Evolutionary conservation across 345 rosid genomes (phyloP), one percentile per base, ranked within the genome.

Genomic region (Cochlearia excelsa): DNA sequence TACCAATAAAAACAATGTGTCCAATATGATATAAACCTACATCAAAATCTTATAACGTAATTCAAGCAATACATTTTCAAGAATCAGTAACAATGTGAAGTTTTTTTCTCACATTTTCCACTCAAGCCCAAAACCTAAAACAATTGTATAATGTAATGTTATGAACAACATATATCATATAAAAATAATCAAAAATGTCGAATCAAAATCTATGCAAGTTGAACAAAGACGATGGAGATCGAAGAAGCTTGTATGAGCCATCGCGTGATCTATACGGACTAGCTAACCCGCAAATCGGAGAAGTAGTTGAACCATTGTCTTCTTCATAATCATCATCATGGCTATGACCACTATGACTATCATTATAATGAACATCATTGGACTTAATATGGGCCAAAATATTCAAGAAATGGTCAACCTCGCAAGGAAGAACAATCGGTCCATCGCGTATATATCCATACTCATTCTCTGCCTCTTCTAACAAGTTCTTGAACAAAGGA

Each of bases 401-500:
- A 65, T 76, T 78, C 30, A 59, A 72, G 70, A 87, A 87, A 70
- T 74, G 57, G 63, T 82, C 84, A 33, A 85, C 90, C 39, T 85
- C 80, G 8, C 97, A 90, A 4, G 95, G 95, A 48, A 90, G 84
- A 64, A 63, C 51, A 26, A 90, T 70, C 1, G 97, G 97, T 29
- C 95, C 95, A 23, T 83, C 80, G 26, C 63, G 48, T 30, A 48
- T 42, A 59, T 69, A 83, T 9, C 95, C 95, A 31, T 80, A 87
- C 57, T 83, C 97, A 39, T 30, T 42, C 59, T 77, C 97, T 0
- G 95, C 90, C 1, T 87, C 97, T 46, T 90, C 95, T 26, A 90
- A 77, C 81, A 90, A 30, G 51, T 70, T 50, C 80, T 65, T 72
- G 83, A 90, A 87, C 72, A 79, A 16, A 10, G 95, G 90, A 69